These are phyloP conservation scores for Xylona heveae DNA, from an alignment of 495 filamentous ascomycete species.

Conservation along the genomic window DNA sequence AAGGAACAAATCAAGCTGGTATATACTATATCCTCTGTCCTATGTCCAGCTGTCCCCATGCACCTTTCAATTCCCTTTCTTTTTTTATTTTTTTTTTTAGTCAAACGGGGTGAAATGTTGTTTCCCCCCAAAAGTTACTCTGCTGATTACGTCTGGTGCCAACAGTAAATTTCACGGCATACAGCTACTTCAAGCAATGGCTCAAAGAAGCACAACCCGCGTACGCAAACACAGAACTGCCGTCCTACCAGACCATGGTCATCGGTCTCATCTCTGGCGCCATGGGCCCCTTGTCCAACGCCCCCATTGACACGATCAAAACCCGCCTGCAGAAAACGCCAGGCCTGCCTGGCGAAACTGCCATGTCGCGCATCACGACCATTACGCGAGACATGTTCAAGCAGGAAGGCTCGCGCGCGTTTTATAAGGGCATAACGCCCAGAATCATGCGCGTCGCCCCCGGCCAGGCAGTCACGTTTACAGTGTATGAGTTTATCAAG, in stretches of 20 bases:
- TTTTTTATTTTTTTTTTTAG: too few species aligned
- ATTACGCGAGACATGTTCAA: constrained; percentile 91
- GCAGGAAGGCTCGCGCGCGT: constrained; percentile 81
- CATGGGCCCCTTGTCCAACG: constrained; percentile 89
- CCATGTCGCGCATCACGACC: constrained; percentile 47
- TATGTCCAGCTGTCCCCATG: too few species aligned
- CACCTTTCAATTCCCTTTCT: neutral
- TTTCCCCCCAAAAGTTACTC: too few species aligned
- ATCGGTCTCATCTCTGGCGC: constrained; percentile 86
- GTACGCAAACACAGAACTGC: constrained; percentile 35
- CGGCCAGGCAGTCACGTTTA: constrained; percentile 95
- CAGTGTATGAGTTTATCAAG: constrained; percentile 86
- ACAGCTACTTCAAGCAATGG: constrained; percentile 71
- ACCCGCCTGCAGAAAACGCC: constrained; percentile 84
- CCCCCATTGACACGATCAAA: constrained; percentile 98
- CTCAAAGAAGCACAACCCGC: constrained; percentile 50
- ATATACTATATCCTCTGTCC: neutral
- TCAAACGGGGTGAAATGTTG: too few species aligned
- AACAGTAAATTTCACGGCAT: constrained; percentile 94
- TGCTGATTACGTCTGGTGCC: neutral
- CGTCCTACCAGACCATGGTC: constrained; percentile 71
- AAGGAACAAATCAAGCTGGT: constrained; percentile 83
- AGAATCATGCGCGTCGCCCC: constrained; percentile 94
- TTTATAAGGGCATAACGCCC: constrained; percentile 98
- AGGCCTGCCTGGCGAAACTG: constrained; percentile 58